Evolutionary conservation across 2,329 filamentous ascomycete species (phyloP), one percentile per base, ranked within the genome.

Genomic region (Colletotrichum abscissum): DNA sequence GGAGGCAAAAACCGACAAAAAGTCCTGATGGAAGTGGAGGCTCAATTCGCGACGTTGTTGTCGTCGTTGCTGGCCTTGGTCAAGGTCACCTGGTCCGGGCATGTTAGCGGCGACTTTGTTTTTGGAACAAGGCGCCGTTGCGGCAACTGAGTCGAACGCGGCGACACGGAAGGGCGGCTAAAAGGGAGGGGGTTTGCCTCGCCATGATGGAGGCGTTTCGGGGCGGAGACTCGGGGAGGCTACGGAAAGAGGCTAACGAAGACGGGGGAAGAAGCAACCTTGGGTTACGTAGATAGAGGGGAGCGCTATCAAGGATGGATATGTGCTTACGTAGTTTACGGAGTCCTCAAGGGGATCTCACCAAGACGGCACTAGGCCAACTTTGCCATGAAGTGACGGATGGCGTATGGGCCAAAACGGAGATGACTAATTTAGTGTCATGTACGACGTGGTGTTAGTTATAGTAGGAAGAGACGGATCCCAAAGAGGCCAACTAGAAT

Each of bases 121-220:
- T 49, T 55, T 63, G 38, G 57, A 35, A 46, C 28, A 54, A 69
- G 64, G 38, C 69, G 65, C 69, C 69, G 69, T 72, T 72, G 52
- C 69, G 69, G 65, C 69, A 62, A 55, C 63, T 62, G 58, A 54
- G 22, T 69, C 58, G 65, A 58, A 60, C 24, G 58, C 69, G 58
- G 65, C 65, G 35, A 54, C 54, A 54, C 69, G 58, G 58, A 63
- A 63, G 30, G 65, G 57, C 49, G 57, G 52, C 26, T 52, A 67
- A 56, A 30, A n/a, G 28, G 26, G 30, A 22, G 49, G 42, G 42
- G 46, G 5, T 30, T 54, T 72, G 69, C 63, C 69, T 72, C 52
- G 69, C 56, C 63, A 57, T 60, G 62, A 66, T 38, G 24, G 54
- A 59, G 67, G 67, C 56, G 68, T 67, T 62, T 67, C 63, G 63